Percentiles rank a stretch among this genome's conserved stretches.
phyloP scores from a whole-genome alignment of 2,329 filamentous ascomycete genomes.

The Tetracladium maxilliforme region DNA sequence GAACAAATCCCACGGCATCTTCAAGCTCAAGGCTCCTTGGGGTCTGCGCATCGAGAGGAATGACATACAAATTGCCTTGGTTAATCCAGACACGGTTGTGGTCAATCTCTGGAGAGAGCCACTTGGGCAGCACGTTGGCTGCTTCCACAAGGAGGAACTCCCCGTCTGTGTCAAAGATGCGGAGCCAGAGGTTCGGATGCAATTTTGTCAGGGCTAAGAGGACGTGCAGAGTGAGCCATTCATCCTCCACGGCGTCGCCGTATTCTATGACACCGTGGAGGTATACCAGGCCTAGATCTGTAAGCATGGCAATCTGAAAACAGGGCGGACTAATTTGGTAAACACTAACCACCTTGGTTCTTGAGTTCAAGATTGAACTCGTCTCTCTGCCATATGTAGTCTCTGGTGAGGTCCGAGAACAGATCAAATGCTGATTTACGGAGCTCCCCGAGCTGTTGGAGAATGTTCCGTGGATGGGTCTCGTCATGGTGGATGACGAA shows the following conservation, averaged over 20 bases:
- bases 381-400: constrained; percentile 94
- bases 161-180: constrained; percentile 76
- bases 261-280: constrained; percentile 72
- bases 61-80: constrained; percentile 16
- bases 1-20: constrained; percentile 50
- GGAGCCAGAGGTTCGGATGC: constrained; percentile 65
- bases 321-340: constrained; percentile 2
- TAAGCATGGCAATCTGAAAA: too few relatives aligned
- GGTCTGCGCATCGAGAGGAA: constrained; percentile 34
- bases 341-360: constrained; percentile 35
- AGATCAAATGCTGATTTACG: constrained; percentile 54
- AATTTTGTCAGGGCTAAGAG: constrained; percentile 65
- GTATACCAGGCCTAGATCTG: constrained; percentile 36
- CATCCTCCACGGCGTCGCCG: constrained; percentile 89
- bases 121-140: constrained; percentile 71
- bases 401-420: constrained; percentile 49
- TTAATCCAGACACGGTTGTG: constrained; percentile 66
- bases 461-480: constrained; percentile 34
- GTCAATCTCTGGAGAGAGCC: constrained; percentile 85
- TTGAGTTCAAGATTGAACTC: constrained; percentile 56
- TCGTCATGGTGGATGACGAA: constrained; percentile 50
- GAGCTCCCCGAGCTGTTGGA: constrained; percentile 54
- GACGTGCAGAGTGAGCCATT: constrained; percentile 91
- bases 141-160: constrained; percentile 94
- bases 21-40: constrained; percentile 38